These are phyloP conservation scores for Talaromyces stipitatus DNA, from an alignment of 495 filamentous ascomycete genomes.

Conservation along the genomic window DNA sequence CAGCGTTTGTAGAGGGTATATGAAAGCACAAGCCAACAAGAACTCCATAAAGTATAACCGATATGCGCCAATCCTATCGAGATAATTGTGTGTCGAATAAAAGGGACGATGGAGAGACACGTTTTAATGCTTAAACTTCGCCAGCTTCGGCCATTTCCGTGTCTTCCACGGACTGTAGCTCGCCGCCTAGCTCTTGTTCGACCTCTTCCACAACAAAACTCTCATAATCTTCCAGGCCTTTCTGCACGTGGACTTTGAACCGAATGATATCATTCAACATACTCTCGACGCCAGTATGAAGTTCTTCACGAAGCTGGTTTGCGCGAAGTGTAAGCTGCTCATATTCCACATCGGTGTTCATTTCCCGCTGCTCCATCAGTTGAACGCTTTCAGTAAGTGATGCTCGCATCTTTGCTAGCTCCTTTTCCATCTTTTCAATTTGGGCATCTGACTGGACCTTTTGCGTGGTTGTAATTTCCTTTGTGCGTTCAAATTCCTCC, in stretches of 20 bases:
- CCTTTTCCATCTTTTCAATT: slow-evolving; percentile 98
- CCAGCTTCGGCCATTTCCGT: slow-evolving; percentile 8
- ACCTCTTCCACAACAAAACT: slow-evolving; percentile 86
- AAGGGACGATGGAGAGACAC: not conserved
- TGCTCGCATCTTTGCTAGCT: slow-evolving; percentile 83
- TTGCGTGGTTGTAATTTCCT: slow-evolving; percentile 81
- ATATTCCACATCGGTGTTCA: slow-evolving; percentile 95
- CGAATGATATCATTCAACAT: slow-evolving; percentile 96
- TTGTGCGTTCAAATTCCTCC: slow-evolving; percentile 89
- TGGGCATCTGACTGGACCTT: slow-evolving; percentile 82
- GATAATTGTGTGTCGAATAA: not conserved
- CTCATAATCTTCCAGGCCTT: slow-evolving; percentile 85
- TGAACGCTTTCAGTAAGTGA: slow-evolving; percentile 83
- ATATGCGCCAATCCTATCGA: slow-evolving; percentile 1
- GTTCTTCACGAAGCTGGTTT: slow-evolving; percentile 78
- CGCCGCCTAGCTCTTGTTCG: slow-evolving; percentile 66
- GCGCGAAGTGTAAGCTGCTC: slow-evolving; percentile 82
- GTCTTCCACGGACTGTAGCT: slow-evolving; percentile 20
- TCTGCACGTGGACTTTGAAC: slow-evolving; percentile 96
- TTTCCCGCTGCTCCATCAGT: slow-evolving; percentile 88
- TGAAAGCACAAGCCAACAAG: slow-evolving; percentile 1
- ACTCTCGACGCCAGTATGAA: slow-evolving; percentile 91
- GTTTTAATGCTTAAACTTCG: not conserved
- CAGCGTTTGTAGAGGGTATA: slow-evolving; percentile 1
- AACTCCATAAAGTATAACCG: not conserved